A percentile compares a stretch with the other conserved stretches of the same genome.
Conservation (phyloP, 768 basidiomycete species). For the Auricularia sp. region DNA sequence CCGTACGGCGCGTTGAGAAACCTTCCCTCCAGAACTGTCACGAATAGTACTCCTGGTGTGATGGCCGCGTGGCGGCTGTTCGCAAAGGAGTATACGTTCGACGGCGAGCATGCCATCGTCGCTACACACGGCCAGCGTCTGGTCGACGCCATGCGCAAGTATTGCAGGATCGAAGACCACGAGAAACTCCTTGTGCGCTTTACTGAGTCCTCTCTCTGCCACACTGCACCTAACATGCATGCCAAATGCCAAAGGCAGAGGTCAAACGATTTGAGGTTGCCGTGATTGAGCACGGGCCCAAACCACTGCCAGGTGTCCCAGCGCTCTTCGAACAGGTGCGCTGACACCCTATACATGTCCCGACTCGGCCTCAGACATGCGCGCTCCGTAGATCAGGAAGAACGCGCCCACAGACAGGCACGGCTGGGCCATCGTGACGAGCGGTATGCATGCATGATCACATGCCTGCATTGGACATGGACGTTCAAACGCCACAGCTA, state of each 20-base stretch:
- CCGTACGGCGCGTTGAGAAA: not conserved
- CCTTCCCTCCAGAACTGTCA: slow-evolving; percentile 42
- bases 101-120: slow-evolving; percentile 33
- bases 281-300: slow-evolving; percentile 55
- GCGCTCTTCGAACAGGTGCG: slow-evolving; percentile 46
- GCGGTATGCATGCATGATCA: slow-evolving; percentile 34
- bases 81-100: slow-evolving; percentile 49
- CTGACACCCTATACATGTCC: not conserved
- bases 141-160: slow-evolving; percentile 62
- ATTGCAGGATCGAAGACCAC: slow-evolving; percentile 54
- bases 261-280: slow-evolving; percentile 69
- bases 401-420: slow-evolving; percentile 32
- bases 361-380: not conserved
- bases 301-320: slow-evolving; percentile 56
- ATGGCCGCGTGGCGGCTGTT: slow-evolving; percentile 67
- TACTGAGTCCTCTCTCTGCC: not conserved
- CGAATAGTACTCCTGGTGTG: slow-evolving; percentile 83
- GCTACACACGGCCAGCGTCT: slow-evolving; percentile 66
- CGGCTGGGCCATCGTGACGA: slow-evolving; percentile 81
- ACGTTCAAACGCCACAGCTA: slow-evolving; percentile 44
- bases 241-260: slow-evolving; percentile 37
- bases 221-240: not conserved
- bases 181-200: slow-evolving; percentile 47
- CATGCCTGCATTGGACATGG: not conserved
- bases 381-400: not conserved